These are phyloP conservation scores for Strigomonas galati DNA, from an alignment of 208 protist genomes.

Conservation along the genomic window DNA sequence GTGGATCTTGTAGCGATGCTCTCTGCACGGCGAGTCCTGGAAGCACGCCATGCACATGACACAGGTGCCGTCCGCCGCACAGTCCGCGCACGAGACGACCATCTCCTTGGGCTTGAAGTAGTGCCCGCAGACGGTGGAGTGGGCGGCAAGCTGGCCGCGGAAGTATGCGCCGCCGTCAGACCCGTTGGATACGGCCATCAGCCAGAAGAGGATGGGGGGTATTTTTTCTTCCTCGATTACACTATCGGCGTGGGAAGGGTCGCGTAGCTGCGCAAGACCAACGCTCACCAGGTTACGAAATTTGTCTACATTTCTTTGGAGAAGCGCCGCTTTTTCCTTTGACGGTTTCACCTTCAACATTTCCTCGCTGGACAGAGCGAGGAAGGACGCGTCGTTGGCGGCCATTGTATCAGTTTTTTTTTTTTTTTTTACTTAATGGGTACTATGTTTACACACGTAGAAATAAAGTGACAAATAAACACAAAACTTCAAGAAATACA, in stretches of 20 bases:
- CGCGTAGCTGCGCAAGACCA: background rate
- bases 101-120: slow-evolving; percentile 48
- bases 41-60: slow-evolving; percentile 93
- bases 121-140: slow-evolving; percentile 53
- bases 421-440: too few species aligned
- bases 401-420: too few species aligned
- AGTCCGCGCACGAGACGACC: slow-evolving; percentile 86
- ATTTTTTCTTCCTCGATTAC: background rate
- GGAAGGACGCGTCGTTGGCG: background rate
- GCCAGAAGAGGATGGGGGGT: background rate
- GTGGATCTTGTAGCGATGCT: slow-evolving; percentile 69
- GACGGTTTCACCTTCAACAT: background rate
- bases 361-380: background rate
- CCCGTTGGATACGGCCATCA: background rate
- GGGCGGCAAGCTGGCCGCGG: background rate
- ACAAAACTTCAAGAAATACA: background rate
- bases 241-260: background rate
- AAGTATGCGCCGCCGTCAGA: background rate
- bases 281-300: background rate
- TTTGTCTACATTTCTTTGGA: background rate
- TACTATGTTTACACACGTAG: background rate
- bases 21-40: slow-evolving; percentile 60
- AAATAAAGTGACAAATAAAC: background rate
- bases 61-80: slow-evolving; percentile 78
- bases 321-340: background rate